Conservation (phyloP, 805 yeast genomes). For the Torulaspora microellipsoides region DNA sequence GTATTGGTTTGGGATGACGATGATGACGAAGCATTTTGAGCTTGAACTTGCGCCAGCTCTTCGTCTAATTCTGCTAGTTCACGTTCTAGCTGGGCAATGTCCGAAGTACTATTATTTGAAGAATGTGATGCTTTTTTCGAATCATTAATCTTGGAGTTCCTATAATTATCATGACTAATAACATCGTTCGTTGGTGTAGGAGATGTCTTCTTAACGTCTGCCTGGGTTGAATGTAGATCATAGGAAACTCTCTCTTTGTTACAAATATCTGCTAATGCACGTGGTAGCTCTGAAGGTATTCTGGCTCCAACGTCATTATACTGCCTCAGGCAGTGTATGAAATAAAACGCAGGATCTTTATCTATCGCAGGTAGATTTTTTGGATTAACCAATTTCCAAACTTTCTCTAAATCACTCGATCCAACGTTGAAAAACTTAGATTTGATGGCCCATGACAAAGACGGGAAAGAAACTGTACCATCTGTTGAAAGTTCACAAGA, state of each 20-base stretch:
- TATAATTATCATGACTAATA: not conserved
- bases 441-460: constrained; percentile 61
- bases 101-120: constrained; percentile 73
- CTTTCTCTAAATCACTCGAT: constrained; percentile 74
- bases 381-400: constrained; percentile 96
- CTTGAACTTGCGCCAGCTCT: constrained; percentile 54
- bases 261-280: constrained; percentile 84
- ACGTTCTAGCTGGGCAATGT: constrained; percentile 74
- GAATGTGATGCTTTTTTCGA: constrained; percentile 7
- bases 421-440: constrained; percentile 68
- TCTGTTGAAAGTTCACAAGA: constrained; percentile 54
- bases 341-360: constrained; percentile 86
- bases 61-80: constrained; percentile 72
- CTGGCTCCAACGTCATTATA: constrained; percentile 73
- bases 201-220: constrained; percentile 34
- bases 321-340: constrained; percentile 86
- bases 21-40: constrained; percentile 31
- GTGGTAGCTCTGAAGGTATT: constrained; percentile 93
- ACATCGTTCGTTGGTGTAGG: constrained; percentile 11
- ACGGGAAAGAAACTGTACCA: constrained; percentile 75
- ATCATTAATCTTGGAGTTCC: not conserved
- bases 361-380: constrained; percentile 82
- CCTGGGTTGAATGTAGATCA: constrained; percentile 54
- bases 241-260: constrained; percentile 79
- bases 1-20: constrained; percentile 15